Base-by-base conservation (phyloP, 805 yeast genomes). In the Saccharomyces eubayanus region DNA sequence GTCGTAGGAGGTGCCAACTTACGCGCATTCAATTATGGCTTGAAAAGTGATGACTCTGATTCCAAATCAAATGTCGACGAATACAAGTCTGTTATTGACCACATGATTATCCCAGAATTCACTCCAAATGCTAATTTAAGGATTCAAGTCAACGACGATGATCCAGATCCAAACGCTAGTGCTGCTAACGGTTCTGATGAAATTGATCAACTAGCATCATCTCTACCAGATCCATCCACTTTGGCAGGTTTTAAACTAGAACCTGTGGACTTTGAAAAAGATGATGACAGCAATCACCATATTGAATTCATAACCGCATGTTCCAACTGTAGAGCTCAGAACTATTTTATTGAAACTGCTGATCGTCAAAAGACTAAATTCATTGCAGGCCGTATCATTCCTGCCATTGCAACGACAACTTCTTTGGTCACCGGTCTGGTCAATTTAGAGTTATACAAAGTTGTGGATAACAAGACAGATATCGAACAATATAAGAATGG, bases 351-450 rank as follows among this genome's bases (percentile, higher is more conserved):
- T 61, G 96, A 89, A 66, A 75, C 89, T 11, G 97, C 92, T 40
- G 97, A 92, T 66, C 82, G 84, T 58, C 83, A 84, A 51, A 89
- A 87, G 75, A 94, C 99, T 41, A 94, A 94, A 75, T 89, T 92
- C 65, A 92, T 94, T 69, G 99, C 99, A 6, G 99, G 99, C 49
- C 85, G 95, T 72, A 94, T 94, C 61, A 94, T 94, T 61, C 99
- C 99, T 14, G 99, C 99, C 21, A 94, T 94, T 75, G 99, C 99
- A 40, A 94, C 99, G 2, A 94, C 99, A 1, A 94, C 99, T n/a
- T 96, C 97, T 9, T 75, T 91, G 61, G 99, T 94, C 24, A 89
- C 99, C 6, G 99, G 99, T 49, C 77, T 94, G 64, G 95, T 90
- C 27, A 88, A 95, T 64, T 74, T 94, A 60, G 99, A 94, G 73